Evolutionary conservation across 2,329 filamentous ascomycete genomes (phyloP).

Genomic region (Drechslerella stenobrocha): DNA sequence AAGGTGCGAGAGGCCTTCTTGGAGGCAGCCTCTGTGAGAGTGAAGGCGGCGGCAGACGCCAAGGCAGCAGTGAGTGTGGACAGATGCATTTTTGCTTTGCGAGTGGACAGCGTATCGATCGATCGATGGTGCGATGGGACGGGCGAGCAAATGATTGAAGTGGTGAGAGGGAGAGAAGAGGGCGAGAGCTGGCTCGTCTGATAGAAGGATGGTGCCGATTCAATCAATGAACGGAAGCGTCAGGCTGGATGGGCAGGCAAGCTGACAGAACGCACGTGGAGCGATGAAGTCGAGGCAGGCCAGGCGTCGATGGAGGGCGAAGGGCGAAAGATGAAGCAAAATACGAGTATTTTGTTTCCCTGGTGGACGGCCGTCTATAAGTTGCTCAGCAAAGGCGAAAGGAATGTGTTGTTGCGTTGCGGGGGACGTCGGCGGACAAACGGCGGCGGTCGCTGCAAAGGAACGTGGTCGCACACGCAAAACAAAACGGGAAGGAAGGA

Average conservation of each 20-base stretch:
- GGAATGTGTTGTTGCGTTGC: slow-evolving; percentile 1
- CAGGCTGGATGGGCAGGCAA: no score
- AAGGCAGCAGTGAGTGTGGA: slow-evolving; percentile 16
- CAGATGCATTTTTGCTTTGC: slow-evolving; percentile 22
- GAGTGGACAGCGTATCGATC: slow-evolving; percentile 3
- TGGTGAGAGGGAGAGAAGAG: no score
- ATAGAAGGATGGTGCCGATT: neutral
- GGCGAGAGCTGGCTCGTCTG: slow-evolving; percentile 41
- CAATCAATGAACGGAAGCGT: slow-evolving; percentile 5
- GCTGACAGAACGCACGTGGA: neutral
- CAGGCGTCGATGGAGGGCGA: neutral
- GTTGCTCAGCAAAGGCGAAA: no score
- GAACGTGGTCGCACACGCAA: slow-evolving; percentile 31
- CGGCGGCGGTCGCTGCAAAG: no score
- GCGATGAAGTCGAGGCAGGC: neutral
- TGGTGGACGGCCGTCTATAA: no score
- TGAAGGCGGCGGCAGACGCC: slow-evolving; percentile 14
- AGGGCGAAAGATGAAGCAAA: no score
- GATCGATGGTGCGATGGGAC: neutral
- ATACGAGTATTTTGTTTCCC: no score
- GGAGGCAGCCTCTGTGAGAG: slow-evolving; percentile 19
- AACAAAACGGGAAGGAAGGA: neutral
- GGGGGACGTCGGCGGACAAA: neutral
- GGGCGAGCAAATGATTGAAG: slow-evolving; percentile 12
- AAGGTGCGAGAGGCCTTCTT: slow-evolving; percentile 37